Conservation (phyloP, 148 eudicot species). For the Arbutus unedo region DNA sequence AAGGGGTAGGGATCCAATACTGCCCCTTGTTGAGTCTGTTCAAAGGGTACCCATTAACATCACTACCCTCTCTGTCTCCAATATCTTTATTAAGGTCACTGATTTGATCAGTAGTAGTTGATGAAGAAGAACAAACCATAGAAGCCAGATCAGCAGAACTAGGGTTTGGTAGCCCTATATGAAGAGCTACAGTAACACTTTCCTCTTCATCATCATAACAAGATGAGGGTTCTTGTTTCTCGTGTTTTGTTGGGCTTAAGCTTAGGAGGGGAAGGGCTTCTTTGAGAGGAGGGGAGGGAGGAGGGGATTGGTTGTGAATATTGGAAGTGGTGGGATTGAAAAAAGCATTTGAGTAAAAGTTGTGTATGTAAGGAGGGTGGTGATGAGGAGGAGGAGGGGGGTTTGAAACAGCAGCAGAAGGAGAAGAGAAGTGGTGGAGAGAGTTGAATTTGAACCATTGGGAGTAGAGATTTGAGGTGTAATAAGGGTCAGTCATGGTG, state of each 20-base stretch:
- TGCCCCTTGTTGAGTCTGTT: slow-evolving; percentile 67
- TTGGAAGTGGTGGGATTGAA: slow-evolving; percentile 9
- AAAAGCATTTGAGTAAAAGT: slow-evolving; percentile 16
- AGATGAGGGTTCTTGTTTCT: slow-evolving; percentile 16
- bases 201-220: slow-evolving; percentile 30
- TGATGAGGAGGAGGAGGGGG: slow-evolving; percentile 11
- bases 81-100: slow-evolving; percentile 13
- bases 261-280: slow-evolving; percentile 62
- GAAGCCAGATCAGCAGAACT: slow-evolving; percentile 68
- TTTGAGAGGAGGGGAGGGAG: slow-evolving; percentile 53
- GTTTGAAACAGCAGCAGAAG: slow-evolving; percentile 17
- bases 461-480: slow-evolving; percentile 41
- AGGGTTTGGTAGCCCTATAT: slow-evolving; percentile 94
- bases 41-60: slow-evolving; percentile 36
- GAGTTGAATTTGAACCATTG: slow-evolving; percentile 47
- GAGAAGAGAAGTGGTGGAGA: slow-evolving; percentile 17
- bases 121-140: slow-evolving; percentile 27
- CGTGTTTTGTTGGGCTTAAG: slow-evolving; percentile 33
- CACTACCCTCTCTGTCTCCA: slow-evolving; percentile 21
- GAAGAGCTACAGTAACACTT: slow-evolving; percentile 64
- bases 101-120: neutral
- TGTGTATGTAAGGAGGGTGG: slow-evolving; percentile 8
- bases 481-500: slow-evolving; percentile 64
- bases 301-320: slow-evolving; percentile 23
- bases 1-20: slow-evolving; percentile 97